These are phyloP conservation scores for Aspergillus carlsbadensis DNA, from an alignment of 495 filamentous ascomycete species.

Conservation along the genomic window DNA sequence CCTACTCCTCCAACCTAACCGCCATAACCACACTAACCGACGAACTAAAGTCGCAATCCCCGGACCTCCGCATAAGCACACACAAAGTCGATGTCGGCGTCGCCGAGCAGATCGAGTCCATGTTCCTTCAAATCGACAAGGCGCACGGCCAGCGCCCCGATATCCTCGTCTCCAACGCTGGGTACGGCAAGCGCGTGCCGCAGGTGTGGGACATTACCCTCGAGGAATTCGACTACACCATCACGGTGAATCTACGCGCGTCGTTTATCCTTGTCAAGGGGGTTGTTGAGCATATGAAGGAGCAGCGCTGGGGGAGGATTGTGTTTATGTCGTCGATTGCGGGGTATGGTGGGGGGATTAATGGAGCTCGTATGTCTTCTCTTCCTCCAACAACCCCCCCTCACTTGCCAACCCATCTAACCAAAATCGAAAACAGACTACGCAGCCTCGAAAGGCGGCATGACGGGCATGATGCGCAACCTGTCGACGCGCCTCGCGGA, in stretches of 20 bases:
- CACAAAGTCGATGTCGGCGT: slow-evolving; percentile 58
- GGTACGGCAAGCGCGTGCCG: slow-evolving; percentile 49
- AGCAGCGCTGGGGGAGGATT: slow-evolving; percentile 63
- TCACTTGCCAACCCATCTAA: not conserved
- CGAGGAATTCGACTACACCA: slow-evolving; percentile 67
- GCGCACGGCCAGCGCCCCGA: slow-evolving; percentile 57
- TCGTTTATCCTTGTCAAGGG: slow-evolving; percentile 67
- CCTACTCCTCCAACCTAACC: slow-evolving; percentile 53
- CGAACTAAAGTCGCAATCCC: slow-evolving; percentile 34
- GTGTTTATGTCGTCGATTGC: slow-evolving; percentile 69
- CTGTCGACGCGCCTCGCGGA: slow-evolving; percentile 60
- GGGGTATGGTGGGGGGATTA: slow-evolving; percentile 63
- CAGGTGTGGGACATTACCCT: slow-evolving; percentile 52
- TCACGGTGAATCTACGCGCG: slow-evolving; percentile 64
- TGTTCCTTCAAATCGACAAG: slow-evolving; percentile 52
- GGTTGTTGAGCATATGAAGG: slow-evolving; percentile 62
- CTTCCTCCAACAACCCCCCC: not conserved
- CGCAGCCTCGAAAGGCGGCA: slow-evolving; percentile 62
- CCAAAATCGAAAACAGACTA: slow-evolving; percentile 54
- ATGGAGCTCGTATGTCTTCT: slow-evolving; percentile 54
- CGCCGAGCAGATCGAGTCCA: slow-evolving; percentile 46
- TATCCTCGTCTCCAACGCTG: slow-evolving; percentile 62
- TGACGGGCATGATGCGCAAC: slow-evolving; percentile 67
- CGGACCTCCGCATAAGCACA: slow-evolving; percentile 46
- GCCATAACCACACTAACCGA: slow-evolving; percentile 44